phyloP scores from a whole-genome alignment of 805 yeast species.

The Saccharomycopsis vini region DNA sequence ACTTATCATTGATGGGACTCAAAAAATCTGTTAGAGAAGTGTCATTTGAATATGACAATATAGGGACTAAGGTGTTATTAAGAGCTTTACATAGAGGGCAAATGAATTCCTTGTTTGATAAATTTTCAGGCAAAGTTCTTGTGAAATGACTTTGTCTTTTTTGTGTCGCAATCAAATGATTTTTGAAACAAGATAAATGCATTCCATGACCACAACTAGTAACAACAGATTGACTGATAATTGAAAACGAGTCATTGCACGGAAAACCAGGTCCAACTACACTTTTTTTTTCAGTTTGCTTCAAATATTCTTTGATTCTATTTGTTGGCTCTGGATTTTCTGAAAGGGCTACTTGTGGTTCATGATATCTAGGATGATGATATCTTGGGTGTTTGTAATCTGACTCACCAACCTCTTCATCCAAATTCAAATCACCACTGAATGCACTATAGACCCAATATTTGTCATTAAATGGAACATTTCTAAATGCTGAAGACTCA shows the following conservation, averaged over 20 bases:
- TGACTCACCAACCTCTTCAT: conserved; percentile 24
- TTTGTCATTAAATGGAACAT: conserved; percentile 51
- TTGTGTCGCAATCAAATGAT: conserved; percentile 48
- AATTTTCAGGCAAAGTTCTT: conserved; percentile 70
- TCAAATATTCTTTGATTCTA: not conserved
- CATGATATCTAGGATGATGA: conserved; percentile 2
- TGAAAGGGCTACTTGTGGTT: not conserved
- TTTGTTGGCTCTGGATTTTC: not conserved
- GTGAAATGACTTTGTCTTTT: conserved; percentile 63
- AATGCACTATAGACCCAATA: conserved; percentile 63
- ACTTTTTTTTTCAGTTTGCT: conserved; percentile 29
- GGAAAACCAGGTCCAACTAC: conserved; percentile 72
- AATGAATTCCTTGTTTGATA: conserved; percentile 60
- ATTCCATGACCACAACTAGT: conserved; percentile 91
- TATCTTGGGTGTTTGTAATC: conserved; percentile 2
- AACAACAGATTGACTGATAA: conserved; percentile 39
- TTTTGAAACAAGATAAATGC: conserved; percentile 71
- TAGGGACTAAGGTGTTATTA: conserved; percentile 75
- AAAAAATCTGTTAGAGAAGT: not conserved
- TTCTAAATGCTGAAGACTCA: conserved; percentile 50
- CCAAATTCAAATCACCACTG: conserved; percentile 31
- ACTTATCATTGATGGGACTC: conserved; percentile 2
- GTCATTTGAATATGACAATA: conserved; percentile 13
- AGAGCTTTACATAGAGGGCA: conserved; percentile 86
- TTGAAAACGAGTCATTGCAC: conserved; percentile 25